Percentiles rank a stretch among this genome's conserved stretches.
Conservation (phyloP, 495 filamentous ascomycete species). For the Pyronema omphalodes region DNA sequence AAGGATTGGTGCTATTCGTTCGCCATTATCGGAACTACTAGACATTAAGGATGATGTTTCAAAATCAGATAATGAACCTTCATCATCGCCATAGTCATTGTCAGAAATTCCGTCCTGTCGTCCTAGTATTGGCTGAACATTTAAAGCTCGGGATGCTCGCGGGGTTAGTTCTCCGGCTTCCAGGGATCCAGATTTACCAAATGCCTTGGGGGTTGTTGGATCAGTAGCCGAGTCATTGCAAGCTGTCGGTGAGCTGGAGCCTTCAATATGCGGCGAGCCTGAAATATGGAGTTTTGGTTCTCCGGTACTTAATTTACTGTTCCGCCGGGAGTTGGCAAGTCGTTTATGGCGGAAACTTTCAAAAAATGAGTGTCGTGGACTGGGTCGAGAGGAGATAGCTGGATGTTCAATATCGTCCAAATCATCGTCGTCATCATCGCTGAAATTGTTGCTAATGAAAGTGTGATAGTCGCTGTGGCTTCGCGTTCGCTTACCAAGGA, state of each 20-base stretch:
- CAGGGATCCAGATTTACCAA: neutral
- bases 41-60: conserved; percentile 3
- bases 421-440: neutral
- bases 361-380: conserved; percentile 1
- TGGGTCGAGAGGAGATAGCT: neutral
- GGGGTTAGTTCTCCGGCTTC: conserved; percentile 9
- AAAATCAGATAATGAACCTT: conserved; percentile 17
- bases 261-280: conserved; percentile 7
- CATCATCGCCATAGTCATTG: conserved; percentile 21
- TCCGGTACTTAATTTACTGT: neutral
- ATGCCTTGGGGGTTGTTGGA: conserved; percentile 10
- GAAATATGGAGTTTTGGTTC: conserved; percentile 11
- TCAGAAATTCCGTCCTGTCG: conserved; percentile 6
- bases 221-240: conserved; percentile 11
- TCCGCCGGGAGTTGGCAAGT: neutral
- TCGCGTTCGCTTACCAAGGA: conserved; percentile 13
- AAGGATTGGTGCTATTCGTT: conserved; percentile 15
- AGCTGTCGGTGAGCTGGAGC: conserved; percentile 18
- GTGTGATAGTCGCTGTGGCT: conserved; percentile 11
- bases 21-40: conserved; percentile 12
- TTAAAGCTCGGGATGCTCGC: neutral
- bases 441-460: neutral
- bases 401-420: too few species aligned
- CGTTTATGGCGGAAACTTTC: conserved; percentile 15
- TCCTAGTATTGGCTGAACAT: neutral